These are phyloP conservation scores for Pichia sp. DNA, from an alignment of 1,139 yeast species.

Conservation along the genomic window DNA sequence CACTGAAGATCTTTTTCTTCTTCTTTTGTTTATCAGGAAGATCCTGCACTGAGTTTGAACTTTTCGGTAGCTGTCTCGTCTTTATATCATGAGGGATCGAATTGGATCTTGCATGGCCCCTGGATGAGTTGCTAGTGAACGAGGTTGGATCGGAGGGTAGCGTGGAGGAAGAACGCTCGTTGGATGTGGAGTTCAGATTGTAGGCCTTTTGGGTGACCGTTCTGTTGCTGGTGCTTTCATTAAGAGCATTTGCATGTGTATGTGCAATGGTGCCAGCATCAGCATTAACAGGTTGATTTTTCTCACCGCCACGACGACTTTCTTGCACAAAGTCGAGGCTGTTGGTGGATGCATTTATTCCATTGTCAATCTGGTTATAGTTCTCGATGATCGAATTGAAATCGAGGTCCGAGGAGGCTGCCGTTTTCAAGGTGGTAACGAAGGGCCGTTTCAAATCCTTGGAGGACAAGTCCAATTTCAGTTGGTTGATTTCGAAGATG, in stretches of 20 bases:
- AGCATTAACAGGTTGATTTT: neutral
- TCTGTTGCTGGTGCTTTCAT: neutral
- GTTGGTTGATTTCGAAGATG: constrained; percentile 5
- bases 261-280: neutral
- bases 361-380: constrained; percentile 13
- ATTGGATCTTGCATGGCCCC: constrained; percentile 9
- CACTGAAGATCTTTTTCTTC: constrained; percentile 42
- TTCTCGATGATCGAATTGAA: constrained; percentile 26
- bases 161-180: neutral
- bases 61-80: constrained; percentile 16
- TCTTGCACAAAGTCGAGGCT: constrained; percentile 9
- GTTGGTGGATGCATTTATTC: constrained; percentile 9
- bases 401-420: constrained; percentile 21
- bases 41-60: constrained; percentile 14
- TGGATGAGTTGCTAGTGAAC: neutral
- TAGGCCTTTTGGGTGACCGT: neutral
- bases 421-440: neutral
- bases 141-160: neutral
- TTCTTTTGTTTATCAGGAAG: neutral
- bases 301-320: neutral
- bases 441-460: constrained; percentile 9
- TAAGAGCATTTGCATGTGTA: too few species aligned
- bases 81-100: constrained; percentile 14
- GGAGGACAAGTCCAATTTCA: constrained; percentile 5
- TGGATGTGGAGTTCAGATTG: neutral